These are phyloP conservation scores for Linum trigynum DNA, from an alignment of 345 rosid species.

Conservation along the genomic window DNA sequence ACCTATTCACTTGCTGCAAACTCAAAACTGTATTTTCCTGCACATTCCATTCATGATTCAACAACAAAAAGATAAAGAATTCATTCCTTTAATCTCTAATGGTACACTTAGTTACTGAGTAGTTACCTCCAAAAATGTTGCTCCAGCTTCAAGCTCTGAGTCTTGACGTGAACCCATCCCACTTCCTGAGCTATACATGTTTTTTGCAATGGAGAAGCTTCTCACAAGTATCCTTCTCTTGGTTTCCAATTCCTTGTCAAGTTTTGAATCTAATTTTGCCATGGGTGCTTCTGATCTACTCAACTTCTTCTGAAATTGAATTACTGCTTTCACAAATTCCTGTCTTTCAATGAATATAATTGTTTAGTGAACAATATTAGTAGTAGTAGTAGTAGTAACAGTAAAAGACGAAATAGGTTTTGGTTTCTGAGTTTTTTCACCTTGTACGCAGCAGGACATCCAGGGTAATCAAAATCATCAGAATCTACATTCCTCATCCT, in stretches of 20 bases:
- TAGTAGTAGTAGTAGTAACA: no score
- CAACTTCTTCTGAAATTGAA: conserved; percentile 20
- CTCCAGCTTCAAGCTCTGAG: conserved; percentile 24
- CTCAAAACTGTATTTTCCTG: conserved; percentile 26
- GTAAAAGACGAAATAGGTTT: neutral
- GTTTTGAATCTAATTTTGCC: conserved; percentile 11
- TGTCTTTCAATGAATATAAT: neutral
- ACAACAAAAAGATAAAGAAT: neutral
- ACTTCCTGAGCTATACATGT: conserved; percentile 22
- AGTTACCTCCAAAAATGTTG: conserved; percentile 19
- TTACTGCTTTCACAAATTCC: conserved; percentile 27
- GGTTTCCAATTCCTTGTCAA: conserved; percentile 19
- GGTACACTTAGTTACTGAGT: no score
- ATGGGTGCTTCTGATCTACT: conserved; percentile 5
- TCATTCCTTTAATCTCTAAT: no score
- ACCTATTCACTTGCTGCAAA: conserved; percentile 26
- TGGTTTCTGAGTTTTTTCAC: conserved; percentile 12
- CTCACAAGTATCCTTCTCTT: conserved; percentile 16
- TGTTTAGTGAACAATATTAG: neutral
- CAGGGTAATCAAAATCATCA: conserved; percentile 46
- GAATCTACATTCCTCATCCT: conserved; percentile 44
- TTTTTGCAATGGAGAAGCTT: conserved; percentile 24
- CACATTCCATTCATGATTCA: neutral
- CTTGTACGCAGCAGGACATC: conserved; percentile 44
- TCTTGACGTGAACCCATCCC: conserved; percentile 14